Percentiles rank a stretch among this genome's conserved stretches.
Conservation (phyloP, 306 rosid species). For the Nissolia schottii region DNA sequence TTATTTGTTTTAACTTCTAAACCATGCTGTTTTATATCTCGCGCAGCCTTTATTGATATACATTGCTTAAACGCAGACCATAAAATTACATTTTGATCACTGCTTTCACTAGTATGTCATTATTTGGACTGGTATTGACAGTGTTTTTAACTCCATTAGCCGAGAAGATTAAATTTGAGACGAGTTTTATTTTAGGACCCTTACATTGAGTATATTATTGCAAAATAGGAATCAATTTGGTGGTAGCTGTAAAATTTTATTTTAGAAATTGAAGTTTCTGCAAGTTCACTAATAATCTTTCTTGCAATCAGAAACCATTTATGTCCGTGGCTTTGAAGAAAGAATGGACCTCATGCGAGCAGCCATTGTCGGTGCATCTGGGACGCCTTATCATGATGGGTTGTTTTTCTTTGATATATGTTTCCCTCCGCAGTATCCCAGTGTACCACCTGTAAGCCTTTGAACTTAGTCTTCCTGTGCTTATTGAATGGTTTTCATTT, state of each 20-base stretch:
- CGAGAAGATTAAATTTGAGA: not conserved
- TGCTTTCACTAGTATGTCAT: not conserved
- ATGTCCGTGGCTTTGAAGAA: conserved; percentile 78
- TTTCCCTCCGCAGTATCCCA: conserved; percentile 86
- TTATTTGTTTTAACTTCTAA: no score
- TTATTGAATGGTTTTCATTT: not conserved
- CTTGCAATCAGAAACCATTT: conserved; percentile 62
- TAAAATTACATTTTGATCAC: not conserved
- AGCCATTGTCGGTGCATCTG: conserved; percentile 84
- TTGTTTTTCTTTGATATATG: conserved; percentile 82
- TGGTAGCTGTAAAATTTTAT: not conserved
- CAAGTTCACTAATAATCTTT: not conserved
- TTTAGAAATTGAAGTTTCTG: not conserved
- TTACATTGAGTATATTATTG: not conserved
- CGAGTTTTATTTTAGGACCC: not conserved
- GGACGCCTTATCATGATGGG: conserved; percentile 97
- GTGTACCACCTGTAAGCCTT: conserved; percentile 82
- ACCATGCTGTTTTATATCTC: not conserved
- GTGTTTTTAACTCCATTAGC: not conserved
- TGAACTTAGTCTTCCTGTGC: conserved; percentile 4
- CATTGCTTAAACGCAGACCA: not conserved
- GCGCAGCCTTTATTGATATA: not conserved
- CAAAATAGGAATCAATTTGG: not conserved
- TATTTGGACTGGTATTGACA: not conserved
- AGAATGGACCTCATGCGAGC: conserved; percentile 91